Percentiles rank a stretch among this genome's conserved stretches.
Conservation (phyloP, 176 grass and related monocot species). For the Ensete ventricosum region DNA sequence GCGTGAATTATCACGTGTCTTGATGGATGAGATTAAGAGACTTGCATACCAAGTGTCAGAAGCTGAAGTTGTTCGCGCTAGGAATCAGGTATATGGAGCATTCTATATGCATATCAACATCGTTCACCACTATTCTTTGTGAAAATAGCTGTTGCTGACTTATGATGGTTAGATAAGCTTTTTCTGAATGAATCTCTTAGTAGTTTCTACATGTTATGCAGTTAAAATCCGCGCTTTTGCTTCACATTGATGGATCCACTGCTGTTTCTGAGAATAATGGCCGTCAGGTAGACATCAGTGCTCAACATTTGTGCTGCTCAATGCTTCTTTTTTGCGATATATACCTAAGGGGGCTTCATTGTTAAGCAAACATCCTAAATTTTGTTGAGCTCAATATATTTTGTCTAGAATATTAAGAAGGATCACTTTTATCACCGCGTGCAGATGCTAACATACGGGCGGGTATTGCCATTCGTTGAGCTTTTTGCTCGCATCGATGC, state of each 20-base stretch:
- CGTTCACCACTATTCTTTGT: not conserved
- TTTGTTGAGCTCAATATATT: not conserved
- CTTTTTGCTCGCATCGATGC: constrained; percentile 96
- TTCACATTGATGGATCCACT: constrained; percentile 91
- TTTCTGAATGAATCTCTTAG: not conserved
- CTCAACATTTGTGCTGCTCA: not conserved
- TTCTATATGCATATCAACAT: not conserved
- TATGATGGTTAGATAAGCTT: not conserved
- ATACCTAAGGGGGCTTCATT: too few species aligned
- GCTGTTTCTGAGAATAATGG: constrained; percentile 92
- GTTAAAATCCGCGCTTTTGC: constrained; percentile 84
- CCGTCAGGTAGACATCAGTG: constrained; percentile 52
- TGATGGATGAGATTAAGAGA: constrained; percentile 91
- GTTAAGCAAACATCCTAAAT: too few species aligned
- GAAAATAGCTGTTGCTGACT: not conserved
- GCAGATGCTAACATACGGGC: constrained; percentile 91
- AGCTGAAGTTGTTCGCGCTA: constrained; percentile 61
- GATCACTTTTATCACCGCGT: constrained; percentile 16
- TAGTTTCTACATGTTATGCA: constrained; percentile 18
- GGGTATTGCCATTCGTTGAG: constrained; percentile 71
- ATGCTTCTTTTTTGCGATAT: constrained; percentile 5
- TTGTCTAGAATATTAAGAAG: constrained; percentile 6
- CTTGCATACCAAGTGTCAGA: constrained; percentile 69
- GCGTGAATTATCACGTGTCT: constrained; percentile 53
- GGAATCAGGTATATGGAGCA: constrained; percentile 59